phyloP scores from a whole-genome alignment of 495 filamentous ascomycete species.

The Podospora bellae-mahoneyi region DNA sequence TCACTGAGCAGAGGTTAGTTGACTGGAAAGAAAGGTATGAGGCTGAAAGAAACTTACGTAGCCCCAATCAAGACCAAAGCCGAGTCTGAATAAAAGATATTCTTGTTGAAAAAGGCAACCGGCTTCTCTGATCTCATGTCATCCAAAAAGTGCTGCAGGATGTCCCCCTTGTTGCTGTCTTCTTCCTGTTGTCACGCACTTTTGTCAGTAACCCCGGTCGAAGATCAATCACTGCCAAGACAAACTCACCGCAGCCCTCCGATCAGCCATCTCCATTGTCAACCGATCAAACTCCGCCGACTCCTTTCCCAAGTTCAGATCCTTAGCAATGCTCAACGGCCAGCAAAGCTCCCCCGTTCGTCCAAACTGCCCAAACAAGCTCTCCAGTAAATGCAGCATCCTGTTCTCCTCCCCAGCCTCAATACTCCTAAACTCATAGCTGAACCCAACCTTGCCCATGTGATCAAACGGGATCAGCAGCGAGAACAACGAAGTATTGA shows the following conservation, averaged over 20 bases:
- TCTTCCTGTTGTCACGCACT: conserved; percentile 4
- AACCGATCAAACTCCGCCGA: conserved; percentile 21
- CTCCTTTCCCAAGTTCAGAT: conserved; percentile 8
- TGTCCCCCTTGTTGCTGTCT: conserved; percentile 14
- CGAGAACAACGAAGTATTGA: conserved; percentile 25
- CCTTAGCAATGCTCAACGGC: conserved; percentile 18
- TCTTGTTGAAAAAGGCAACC: conserved; percentile 18
- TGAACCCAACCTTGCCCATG: conserved; percentile 27
- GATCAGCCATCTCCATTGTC: conserved; percentile 15
- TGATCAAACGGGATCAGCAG: conserved; percentile 25
- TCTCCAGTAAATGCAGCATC: conserved; percentile 25
- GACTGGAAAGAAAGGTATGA: no score
- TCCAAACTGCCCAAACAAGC: conserved; percentile 20
- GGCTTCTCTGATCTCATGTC: conserved; percentile 21
- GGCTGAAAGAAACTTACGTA: conserved; percentile 4
- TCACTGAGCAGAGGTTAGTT: conserved; percentile 7
- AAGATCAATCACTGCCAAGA: not conserved
- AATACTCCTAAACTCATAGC: conserved; percentile 15
- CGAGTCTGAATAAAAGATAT: conserved; percentile 22
- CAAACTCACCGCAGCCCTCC: conserved; percentile 15
- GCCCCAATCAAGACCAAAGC: conserved; percentile 20
- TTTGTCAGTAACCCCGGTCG: not conserved
- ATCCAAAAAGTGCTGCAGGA: conserved; percentile 21
- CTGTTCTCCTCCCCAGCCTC: conserved; percentile 16
- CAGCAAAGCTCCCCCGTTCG: conserved; percentile 21